Conservation (phyloP, 345 rosid species). For the Litchi chinensis region DNA sequence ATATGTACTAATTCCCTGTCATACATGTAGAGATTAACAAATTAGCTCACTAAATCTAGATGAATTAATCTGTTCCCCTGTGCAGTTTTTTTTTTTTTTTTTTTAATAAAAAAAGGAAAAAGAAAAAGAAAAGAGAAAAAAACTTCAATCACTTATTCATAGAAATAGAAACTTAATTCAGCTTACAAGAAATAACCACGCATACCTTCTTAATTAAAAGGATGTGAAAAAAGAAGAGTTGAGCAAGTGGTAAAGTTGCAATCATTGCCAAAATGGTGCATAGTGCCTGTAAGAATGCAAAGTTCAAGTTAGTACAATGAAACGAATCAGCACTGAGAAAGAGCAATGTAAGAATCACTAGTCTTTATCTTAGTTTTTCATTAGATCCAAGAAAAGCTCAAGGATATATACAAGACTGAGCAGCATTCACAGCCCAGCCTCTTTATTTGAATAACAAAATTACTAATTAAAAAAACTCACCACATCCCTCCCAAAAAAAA, state of each 20-base stretch:
- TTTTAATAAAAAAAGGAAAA: too few relatives aligned
- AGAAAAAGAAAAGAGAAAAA: neutral
- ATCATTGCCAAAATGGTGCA: slow-evolving; percentile 94
- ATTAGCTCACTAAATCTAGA: neutral
- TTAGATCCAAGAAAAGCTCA: neutral
- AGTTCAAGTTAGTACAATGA: neutral
- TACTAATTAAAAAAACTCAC: too few relatives aligned
- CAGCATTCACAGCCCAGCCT: neutral
- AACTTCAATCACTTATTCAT: neutral
- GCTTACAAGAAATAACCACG: neutral
- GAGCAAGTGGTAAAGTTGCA: slow-evolving; percentile 92
- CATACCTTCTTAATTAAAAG: slow-evolving; percentile 89
- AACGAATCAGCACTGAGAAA: neutral
- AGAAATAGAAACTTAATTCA: neutral
- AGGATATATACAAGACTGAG: neutral
- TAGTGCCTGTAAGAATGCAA: slow-evolving; percentile 51
- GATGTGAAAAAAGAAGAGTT: slow-evolving; percentile 95
- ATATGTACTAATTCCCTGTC: slow-evolving; percentile 94
- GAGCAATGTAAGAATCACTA: neutral
- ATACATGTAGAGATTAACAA: slow-evolving; percentile 6
- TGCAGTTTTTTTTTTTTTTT: too few relatives aligned
- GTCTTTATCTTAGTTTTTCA: neutral
- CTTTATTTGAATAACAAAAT: slow-evolving; percentile 3
- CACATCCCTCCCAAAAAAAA: too few relatives aligned
- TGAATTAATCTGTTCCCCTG: too few relatives aligned